Percentiles rank a stretch among this genome's conserved stretches.
These are phyloP conservation scores for Blastocystis sp. DNA, from an alignment of 352 stramenopile species.

Conservation along the genomic window DNA sequence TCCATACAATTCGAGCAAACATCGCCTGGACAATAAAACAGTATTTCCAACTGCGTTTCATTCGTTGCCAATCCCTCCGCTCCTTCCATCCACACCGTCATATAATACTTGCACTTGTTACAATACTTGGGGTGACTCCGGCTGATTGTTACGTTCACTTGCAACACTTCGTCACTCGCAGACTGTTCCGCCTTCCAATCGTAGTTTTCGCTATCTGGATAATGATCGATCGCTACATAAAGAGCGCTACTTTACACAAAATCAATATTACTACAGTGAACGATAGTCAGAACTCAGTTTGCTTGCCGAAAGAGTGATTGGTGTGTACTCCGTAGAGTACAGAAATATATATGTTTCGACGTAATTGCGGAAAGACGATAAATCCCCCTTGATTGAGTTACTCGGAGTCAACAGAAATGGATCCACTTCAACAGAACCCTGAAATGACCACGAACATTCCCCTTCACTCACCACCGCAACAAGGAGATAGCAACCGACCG, in stretches of 20 bases:
- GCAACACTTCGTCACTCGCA: background rate
- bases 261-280: background rate
- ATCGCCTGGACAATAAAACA: background rate
- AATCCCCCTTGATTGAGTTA: background rate
- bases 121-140: slow-evolving; percentile 47
- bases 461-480: background rate
- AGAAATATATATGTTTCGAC: slow-evolving; percentile 15
- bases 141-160: slow-evolving; percentile 29
- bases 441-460: background rate
- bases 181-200: background rate
- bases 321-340: slow-evolving; percentile 31
- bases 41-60: background rate
- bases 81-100: background rate
- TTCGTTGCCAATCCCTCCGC: background rate
- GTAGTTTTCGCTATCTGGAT: background rate
- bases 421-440: background rate
- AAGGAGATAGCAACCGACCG: background rate
- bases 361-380: background rate
- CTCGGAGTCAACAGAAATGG: slow-evolving; percentile 16
- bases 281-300: background rate
- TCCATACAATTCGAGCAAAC: slow-evolving; percentile 69
- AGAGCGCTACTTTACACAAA: background rate
- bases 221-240: background rate
- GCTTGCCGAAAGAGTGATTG: background rate
- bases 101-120: slow-evolving; percentile 40